Percentiles rank a stretch among this genome's conserved stretches.
These are phyloP conservation scores for Tulasnella sp. DNA, from an alignment of 768 basidiomycete species.

Conservation along the genomic window DNA sequence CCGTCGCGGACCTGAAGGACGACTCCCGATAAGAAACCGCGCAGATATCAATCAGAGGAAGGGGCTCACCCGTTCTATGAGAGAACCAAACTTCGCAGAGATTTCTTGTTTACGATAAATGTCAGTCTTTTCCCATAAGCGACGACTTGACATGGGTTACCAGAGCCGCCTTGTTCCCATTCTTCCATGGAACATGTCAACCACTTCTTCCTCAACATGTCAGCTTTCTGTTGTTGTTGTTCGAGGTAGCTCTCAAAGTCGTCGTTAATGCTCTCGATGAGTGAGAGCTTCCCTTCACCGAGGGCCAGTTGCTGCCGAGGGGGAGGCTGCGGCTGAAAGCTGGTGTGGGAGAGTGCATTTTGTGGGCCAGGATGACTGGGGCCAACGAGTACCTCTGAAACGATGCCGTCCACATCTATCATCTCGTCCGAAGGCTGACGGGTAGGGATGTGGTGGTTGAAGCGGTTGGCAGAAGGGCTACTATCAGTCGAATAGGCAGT, in stretches of 20 bases:
- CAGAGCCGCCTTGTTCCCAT: conserved; percentile 11
- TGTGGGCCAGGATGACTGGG: background rate
- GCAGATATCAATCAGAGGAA: background rate
- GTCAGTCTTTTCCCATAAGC: background rate
- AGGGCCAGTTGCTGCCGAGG: background rate
- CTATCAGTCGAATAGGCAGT: background rate
- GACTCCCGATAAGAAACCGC: background rate
- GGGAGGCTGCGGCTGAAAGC: background rate
- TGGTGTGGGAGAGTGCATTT: background rate
- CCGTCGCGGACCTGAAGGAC: conserved; percentile 2
- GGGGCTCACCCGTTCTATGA: background rate
- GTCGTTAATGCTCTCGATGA: conserved; percentile 13
- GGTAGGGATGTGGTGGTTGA: background rate
- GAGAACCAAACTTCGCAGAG: background rate
- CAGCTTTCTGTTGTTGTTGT: conserved; percentile 9
- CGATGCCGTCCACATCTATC: background rate
- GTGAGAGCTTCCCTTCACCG: background rate
- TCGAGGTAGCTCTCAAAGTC: conserved; percentile 6
- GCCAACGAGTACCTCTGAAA: too few relatives aligned
- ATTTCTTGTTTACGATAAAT: background rate
- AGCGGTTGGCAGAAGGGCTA: background rate
- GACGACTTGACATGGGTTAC: background rate
- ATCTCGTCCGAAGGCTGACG: background rate
- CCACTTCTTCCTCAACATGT: conserved; percentile 1
- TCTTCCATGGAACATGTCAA: conserved; percentile 3